Evolutionary conservation across 2,329 filamentous ascomycete species (phyloP).

Genomic region (Geosmithia putterillii): DNA sequence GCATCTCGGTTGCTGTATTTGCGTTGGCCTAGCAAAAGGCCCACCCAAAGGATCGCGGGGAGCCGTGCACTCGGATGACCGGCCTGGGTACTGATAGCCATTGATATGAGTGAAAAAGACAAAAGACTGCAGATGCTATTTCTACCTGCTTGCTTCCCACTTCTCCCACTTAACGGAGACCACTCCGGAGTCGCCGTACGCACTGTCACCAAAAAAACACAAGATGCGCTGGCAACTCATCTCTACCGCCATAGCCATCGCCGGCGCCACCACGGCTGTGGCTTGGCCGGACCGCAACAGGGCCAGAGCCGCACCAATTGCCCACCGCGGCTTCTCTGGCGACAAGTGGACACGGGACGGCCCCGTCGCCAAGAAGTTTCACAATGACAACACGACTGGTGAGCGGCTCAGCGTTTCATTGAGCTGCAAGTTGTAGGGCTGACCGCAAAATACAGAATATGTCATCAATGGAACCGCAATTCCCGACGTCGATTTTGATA

Average conservation of each 20-base stretch:
- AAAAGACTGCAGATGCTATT: neutral
- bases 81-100: neutral
- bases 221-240: constrained; percentile 1
- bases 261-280: neutral
- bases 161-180: neutral
- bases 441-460: neutral
- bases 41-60: neutral
- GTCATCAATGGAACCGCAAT: constrained; percentile 46
- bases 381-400: neutral
- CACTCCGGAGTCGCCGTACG: too few species aligned
- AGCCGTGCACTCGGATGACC: neutral
- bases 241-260: neutral
- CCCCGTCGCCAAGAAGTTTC: neutral
- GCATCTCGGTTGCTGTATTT: neutral
- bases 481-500: constrained; percentile 58
- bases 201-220: neutral
- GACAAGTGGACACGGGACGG: neutral
- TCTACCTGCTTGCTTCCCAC: neutral
- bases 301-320: neutral
- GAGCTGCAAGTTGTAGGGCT: neutral
- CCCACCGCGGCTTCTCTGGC: neutral
- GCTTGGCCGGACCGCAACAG: neutral
- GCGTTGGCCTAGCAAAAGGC: neutral
- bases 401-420: neutral
- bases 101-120: too few species aligned